Evolutionary conservation across 2,329 filamentous ascomycete genomes (phyloP).

Genomic region (Colletotrichum sp.): DNA sequence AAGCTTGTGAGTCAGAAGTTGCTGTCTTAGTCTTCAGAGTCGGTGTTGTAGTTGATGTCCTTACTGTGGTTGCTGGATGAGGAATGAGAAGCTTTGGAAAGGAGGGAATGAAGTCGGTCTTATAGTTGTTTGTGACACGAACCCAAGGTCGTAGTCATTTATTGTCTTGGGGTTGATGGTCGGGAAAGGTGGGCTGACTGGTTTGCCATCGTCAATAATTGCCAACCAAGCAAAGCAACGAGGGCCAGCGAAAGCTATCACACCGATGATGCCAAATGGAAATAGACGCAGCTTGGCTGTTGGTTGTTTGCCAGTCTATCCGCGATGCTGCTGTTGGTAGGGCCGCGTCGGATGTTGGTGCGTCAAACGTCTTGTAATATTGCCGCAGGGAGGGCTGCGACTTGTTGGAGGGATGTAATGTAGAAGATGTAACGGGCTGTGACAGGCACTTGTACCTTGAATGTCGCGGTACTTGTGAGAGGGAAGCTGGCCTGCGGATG

Average conservation of each 20-base stretch:
- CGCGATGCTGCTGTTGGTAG: slow-evolving; percentile 11
- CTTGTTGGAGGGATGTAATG: slow-evolving; percentile 22
- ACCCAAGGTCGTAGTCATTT: slow-evolving; percentile 12
- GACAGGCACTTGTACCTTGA: slow-evolving; percentile 19
- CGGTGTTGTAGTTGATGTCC: neutral
- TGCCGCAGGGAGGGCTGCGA: slow-evolving; percentile 19
- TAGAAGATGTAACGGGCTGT: neutral
- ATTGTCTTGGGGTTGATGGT: slow-evolving; percentile 21
- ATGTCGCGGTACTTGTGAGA: slow-evolving; percentile 23
- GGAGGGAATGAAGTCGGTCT: slow-evolving; percentile 12
- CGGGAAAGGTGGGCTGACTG: slow-evolving; percentile 20
- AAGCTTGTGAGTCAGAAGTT: neutral
- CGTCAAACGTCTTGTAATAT: slow-evolving; percentile 11
- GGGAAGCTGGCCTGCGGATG: slow-evolving; percentile 18
- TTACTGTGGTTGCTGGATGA: neutral
- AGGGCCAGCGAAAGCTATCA: slow-evolving; percentile 15
- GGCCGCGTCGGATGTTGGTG: slow-evolving; percentile 15
- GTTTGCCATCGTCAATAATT: slow-evolving; percentile 24
- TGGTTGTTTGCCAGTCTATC: slow-evolving; percentile 23
- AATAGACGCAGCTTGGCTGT: slow-evolving; percentile 18
- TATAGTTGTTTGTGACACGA: slow-evolving; percentile 23
- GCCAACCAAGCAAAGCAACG: slow-evolving; percentile 11
- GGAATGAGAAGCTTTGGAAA: neutral
- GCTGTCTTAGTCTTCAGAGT: neutral
- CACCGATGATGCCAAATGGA: slow-evolving; percentile 23